Evolutionary conservation across 176 grass and related monocot genomes (phyloP).

Genomic region (Panicum miliaceum): DNA sequence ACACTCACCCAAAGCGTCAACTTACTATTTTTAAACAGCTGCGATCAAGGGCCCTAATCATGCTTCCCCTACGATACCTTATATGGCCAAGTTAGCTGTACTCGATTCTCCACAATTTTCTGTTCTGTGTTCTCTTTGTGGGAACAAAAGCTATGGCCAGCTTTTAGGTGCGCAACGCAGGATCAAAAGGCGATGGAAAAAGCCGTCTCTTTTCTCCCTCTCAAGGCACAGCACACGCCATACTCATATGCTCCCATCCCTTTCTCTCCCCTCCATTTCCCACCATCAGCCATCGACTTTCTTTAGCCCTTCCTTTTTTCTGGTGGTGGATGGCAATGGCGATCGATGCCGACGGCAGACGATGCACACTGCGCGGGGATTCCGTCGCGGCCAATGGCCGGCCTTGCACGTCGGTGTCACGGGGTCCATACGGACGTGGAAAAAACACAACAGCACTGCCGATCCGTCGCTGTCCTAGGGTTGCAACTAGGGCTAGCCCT

Average conservation of each 20-base stretch:
- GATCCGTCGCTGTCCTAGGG: constrained; percentile 25
- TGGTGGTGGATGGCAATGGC: constrained; percentile 39
- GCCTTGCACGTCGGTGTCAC: constrained; percentile 22
- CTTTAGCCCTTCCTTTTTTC: neutral
- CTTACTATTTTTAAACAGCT: neutral
- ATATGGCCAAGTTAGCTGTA: neutral
- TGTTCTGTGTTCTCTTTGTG: constrained; percentile 32
- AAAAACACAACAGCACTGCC: constrained; percentile 1
- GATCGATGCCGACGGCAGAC: neutral
- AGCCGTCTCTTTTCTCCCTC: constrained; percentile 17
- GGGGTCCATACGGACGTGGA: constrained; percentile 28
- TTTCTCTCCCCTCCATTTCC: constrained; percentile 33
- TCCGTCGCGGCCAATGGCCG: constrained; percentile 35
- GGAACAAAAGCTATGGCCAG: constrained; percentile 37
- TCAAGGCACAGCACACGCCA: constrained; percentile 25
- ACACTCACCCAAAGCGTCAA: neutral
- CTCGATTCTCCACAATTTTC: neutral
- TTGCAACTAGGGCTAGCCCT: constrained; percentile 2
- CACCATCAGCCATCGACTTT: constrained; percentile 30
- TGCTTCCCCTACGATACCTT: neutral
- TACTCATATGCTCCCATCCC: neutral
- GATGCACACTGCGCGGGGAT: constrained; percentile 14
- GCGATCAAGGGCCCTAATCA: neutral
- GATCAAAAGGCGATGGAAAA: constrained; percentile 34
- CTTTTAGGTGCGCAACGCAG: constrained; percentile 28